Percentiles rank a stretch among this genome's conserved stretches.
Conservation (phyloP, 805 yeast genomes). For the Candida methanosorbosa region DNA sequence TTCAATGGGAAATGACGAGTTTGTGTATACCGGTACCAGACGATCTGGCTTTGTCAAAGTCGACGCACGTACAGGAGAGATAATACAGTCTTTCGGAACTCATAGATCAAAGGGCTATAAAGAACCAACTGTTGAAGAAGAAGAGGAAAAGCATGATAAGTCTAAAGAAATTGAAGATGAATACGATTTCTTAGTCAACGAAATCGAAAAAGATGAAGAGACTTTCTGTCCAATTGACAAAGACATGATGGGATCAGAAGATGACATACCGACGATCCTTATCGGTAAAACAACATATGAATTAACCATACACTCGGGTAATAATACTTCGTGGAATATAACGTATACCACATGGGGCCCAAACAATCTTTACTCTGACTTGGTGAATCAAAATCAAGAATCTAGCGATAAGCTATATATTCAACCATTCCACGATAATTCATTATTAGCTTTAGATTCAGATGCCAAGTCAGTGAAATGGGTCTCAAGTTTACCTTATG, state of each 20-base stretch:
- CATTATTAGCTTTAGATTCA: constrained; percentile 67
- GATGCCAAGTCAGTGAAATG: constrained; percentile 67
- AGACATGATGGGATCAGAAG: too few relatives aligned
- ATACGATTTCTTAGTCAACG: constrained; percentile 4
- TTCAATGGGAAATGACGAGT: constrained; percentile 70
- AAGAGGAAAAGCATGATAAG: neutral
- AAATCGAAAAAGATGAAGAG: constrained; percentile 2
- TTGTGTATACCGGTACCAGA: constrained; percentile 80
- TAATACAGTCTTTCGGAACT: constrained; percentile 53
- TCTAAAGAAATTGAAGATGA: constrained; percentile 28
- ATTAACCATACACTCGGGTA: constrained; percentile 65
- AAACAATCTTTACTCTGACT: constrained; percentile 61
- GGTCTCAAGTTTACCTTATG: constrained; percentile 65
- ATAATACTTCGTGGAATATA: constrained; percentile 73
- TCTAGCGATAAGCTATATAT: constrained; percentile 70
- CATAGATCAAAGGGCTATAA: too few relatives aligned
- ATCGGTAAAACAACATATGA: constrained; percentile 70
- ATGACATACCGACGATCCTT: constrained; percentile 29
- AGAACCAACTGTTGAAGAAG: too few relatives aligned
- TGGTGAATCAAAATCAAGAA: constrained; percentile 38
- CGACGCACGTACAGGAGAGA: constrained; percentile 65
- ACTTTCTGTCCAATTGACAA: too few relatives aligned
- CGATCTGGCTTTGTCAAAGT: constrained; percentile 69
- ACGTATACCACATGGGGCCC: constrained; percentile 89
- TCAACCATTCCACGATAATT: constrained; percentile 76